phyloP scores from a whole-genome alignment of 306 rosid genomes.

The Vicia faba region DNA sequence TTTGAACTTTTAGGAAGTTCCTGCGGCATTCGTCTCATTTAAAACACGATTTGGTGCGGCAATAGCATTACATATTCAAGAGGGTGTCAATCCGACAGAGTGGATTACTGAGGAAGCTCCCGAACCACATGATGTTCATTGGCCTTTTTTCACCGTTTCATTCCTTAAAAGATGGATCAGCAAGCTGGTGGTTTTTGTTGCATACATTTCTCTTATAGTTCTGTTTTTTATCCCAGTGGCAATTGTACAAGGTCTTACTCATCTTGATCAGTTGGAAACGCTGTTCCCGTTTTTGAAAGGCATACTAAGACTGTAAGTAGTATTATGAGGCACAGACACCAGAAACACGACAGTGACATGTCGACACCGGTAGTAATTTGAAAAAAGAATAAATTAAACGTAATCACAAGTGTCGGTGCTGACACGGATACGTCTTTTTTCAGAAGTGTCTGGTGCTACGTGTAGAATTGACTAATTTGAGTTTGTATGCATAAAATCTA shows the following conservation, averaged over 20 bases:
- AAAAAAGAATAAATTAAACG: no score
- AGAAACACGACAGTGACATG: no score
- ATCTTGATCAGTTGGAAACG: slow-evolving; percentile 66
- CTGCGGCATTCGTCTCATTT: slow-evolving; percentile 87
- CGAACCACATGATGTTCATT: slow-evolving; percentile 78
- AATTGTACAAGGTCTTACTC: slow-evolving; percentile 74
- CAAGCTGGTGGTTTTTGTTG: slow-evolving; percentile 60
- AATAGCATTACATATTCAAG: slow-evolving; percentile 63
- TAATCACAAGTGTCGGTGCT: no score
- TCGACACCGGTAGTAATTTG: no score
- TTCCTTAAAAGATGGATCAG: slow-evolving; percentile 68
- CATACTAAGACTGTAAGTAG: slow-evolving; percentile 67
- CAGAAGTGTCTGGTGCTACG: no score
- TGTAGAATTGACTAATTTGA: no score
- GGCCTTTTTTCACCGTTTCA: slow-evolving; percentile 77
- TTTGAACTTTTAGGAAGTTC: slow-evolving; percentile 59
- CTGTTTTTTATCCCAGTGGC: slow-evolving; percentile 77
- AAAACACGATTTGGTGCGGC: slow-evolving; percentile 86
- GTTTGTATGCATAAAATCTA: no score
- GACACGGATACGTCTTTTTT: no score
- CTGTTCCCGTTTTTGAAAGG: slow-evolving; percentile 70
- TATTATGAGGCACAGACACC: no score
- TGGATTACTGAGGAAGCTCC: slow-evolving; percentile 88
- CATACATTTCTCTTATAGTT: slow-evolving; percentile 54
- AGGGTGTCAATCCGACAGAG: slow-evolving; percentile 75